A percentile compares a stretch with the other conserved stretches of the same genome.
Conservation (phyloP, 257 asterid genomes). For the Scutellaria minor region DNA sequence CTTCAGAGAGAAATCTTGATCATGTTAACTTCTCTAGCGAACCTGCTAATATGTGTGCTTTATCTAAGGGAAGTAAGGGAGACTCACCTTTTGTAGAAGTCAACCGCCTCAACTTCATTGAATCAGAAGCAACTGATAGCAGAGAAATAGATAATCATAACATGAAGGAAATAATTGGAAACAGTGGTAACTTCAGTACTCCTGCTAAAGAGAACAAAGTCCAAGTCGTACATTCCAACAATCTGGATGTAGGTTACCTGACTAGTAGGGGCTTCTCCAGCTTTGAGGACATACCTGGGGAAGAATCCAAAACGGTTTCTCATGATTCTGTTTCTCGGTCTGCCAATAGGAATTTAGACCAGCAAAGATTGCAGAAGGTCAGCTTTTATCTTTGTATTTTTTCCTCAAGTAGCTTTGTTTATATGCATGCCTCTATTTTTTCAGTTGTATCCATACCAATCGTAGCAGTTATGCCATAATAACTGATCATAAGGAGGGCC, state of each 20-base stretch:
- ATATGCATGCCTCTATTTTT: conserved; percentile 17
- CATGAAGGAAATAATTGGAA: conserved; percentile 40
- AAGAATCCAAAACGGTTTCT: conserved; percentile 35
- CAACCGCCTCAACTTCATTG: conserved; percentile 37
- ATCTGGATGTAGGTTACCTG: conserved; percentile 44
- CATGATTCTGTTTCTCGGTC: conserved; percentile 41
- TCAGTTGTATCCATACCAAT: conserved; percentile 9
- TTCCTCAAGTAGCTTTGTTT: conserved; percentile 11
- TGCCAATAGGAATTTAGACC: conserved; percentile 37
- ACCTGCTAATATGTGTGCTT: conserved; percentile 34
- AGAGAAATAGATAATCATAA: conserved; percentile 38
- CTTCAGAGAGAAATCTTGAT: conserved; percentile 36
- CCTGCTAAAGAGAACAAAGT: conserved; percentile 42
- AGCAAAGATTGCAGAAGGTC: conserved; percentile 49
- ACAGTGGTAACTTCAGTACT: conserved; percentile 39
- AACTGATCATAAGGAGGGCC: conserved; percentile 17
- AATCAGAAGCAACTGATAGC: conserved; percentile 32
- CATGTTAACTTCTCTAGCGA: conserved; percentile 40
- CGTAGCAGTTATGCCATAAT: conserved; percentile 22
- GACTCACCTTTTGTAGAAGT: conserved; percentile 43
- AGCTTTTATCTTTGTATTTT: conserved; percentile 29
- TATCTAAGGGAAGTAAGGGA: conserved; percentile 38
- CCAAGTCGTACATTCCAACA: conserved; percentile 37
- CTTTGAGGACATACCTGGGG: conserved; percentile 39
- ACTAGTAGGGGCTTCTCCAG: conserved; percentile 35